These are phyloP conservation scores for Botrytis porri DNA, from an alignment of 2,329 filamentous ascomycete genomes.

Conservation along the genomic window DNA sequence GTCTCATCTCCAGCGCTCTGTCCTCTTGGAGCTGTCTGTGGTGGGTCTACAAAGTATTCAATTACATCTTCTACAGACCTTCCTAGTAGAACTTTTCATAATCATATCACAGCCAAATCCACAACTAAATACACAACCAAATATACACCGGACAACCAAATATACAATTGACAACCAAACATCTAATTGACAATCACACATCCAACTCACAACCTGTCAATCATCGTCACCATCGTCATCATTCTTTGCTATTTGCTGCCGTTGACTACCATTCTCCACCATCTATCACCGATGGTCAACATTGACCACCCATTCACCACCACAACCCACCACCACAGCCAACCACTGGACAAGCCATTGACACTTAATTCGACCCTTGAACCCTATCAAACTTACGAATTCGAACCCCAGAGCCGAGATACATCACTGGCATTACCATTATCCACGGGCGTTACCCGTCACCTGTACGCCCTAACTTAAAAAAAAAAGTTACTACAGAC, in stretches of 20 bases:
- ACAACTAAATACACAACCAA: neutral
- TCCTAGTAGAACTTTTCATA: neutral
- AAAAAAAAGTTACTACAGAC: neutral
- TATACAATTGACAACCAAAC: neutral
- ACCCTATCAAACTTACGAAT: neutral
- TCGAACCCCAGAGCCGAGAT: slow-evolving; percentile 5
- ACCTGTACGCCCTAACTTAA: slow-evolving; percentile 1
- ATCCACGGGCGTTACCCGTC: slow-evolving; percentile 1
- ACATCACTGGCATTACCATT: neutral
- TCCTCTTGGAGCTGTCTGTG: neutral
- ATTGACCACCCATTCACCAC: neutral
- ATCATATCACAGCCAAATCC: neutral
- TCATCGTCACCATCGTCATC: neutral
- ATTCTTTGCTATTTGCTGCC: neutral
- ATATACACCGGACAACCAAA: too few species aligned
- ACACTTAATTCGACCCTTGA: neutral
- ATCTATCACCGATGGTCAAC: neutral
- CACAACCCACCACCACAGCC: neutral
- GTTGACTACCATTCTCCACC: neutral
- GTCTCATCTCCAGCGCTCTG: neutral
- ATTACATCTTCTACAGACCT: neutral
- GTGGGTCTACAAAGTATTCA: neutral
- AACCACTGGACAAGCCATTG: neutral
- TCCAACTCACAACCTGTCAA: neutral
- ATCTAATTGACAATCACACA: neutral